phyloP scores from a whole-genome alignment of 768 basidiomycete species.

The Suillus brevipes region DNA sequence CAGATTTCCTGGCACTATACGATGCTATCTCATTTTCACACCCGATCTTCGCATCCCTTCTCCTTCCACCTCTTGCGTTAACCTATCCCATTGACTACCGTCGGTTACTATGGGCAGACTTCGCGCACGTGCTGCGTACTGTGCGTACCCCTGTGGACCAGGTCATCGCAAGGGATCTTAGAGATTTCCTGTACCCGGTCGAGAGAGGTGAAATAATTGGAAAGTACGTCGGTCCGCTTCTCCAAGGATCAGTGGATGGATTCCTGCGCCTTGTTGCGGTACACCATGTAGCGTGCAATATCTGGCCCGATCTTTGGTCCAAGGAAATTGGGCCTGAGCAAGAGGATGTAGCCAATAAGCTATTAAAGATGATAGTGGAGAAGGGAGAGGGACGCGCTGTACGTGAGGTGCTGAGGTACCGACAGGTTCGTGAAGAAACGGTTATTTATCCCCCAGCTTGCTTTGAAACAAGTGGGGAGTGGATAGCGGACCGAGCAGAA shows the following conservation, averaged over 20 bases:
- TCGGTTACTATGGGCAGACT: slow-evolving; percentile 81
- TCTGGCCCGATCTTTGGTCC: slow-evolving; percentile 67
- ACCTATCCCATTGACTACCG: slow-evolving; percentile 81
- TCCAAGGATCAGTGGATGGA: slow-evolving; percentile 44
- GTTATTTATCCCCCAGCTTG: slow-evolving; percentile 52
- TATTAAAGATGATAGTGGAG: slow-evolving; percentile 52
- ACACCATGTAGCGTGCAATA: slow-evolving; percentile 74
- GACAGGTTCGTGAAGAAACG: slow-evolving; percentile 40
- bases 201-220: slow-evolving; percentile 63
- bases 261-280: slow-evolving; percentile 69
- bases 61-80: slow-evolving; percentile 78
- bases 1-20: slow-evolving; percentile 88
- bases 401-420: slow-evolving; percentile 57
- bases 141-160: slow-evolving; percentile 52
- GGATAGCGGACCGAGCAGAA: slow-evolving; percentile 4
- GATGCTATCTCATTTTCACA: slow-evolving; percentile 89
- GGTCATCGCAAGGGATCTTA: slow-evolving; percentile 52
- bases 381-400: slow-evolving; percentile 51
- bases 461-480: slow-evolving; percentile 36
- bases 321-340: slow-evolving; percentile 14
- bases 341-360: slow-evolving; percentile 32
- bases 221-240: slow-evolving; percentile 60
- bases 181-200: slow-evolving; percentile 70
- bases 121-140: slow-evolving; percentile 58
- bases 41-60: slow-evolving; percentile 67